Base-by-base conservation (phyloP, 257 asterid species). In the Petunia axillaris region DNA sequence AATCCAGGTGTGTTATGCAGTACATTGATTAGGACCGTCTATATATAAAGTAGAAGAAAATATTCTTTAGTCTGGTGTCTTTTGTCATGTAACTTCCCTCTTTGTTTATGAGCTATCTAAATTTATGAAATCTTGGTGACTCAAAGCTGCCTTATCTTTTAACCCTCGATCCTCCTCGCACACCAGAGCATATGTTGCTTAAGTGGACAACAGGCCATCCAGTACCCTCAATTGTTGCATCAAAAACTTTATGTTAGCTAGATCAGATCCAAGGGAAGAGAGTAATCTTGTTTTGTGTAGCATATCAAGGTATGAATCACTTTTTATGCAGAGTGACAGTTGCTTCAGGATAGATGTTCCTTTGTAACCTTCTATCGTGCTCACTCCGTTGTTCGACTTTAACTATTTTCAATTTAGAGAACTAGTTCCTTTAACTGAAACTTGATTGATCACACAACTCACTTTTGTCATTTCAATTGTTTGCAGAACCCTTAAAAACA, bases 251-350 rank as follows among this genome's bases (percentile, higher is more conserved):
- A 7, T 66, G 84, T 78, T 89, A 89, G 87, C 88, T 94, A 53
- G 63, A 85, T 78, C 86, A 86, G 50, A 93, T 92, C 85, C 98
- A 95, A 86, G 99, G 99, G 79, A 91, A 91, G 87, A 89, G 98
- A 67, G 82, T 89, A 86, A 89, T 93, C 83, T 95, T 98, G 99
- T 95, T 93, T 75, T 89, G 95, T 82, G 99, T 97, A 84, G 95
- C 98, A 75, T 94, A 96, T 86, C 97, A 94, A 88, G 98, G 98
- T 93, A 63, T 77, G 71, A 37, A 41, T 44, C 59, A 5, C 25
- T 9, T 71, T 35, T 35, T 7, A 35, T 35, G 13, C 25, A 25
- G 25, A 25, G 25, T 5, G 10, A 58, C 25, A 1, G 35, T 35
- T 48, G 25, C 15, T 48, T 48, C 35, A 35, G 11, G 36, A 73